Evolutionary conservation across 1,284 basidiomycete species (phyloP).

Genomic region (Megacollybia platyphylla): DNA sequence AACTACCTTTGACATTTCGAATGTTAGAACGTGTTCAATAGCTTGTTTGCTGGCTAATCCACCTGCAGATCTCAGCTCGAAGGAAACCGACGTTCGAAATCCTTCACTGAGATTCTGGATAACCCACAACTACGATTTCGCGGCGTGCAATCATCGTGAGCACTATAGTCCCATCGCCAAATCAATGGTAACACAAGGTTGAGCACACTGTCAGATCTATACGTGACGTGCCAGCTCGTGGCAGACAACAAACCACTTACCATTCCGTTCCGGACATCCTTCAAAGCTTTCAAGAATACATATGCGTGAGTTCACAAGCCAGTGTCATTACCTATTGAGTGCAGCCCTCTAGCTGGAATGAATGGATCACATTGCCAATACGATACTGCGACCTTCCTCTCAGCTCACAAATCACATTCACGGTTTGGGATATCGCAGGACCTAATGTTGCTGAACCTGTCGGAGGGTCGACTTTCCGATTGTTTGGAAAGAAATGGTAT

Average conservation of each 20-base stretch:
- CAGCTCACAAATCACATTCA: constrained; percentile 83
- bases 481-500: constrained; percentile 88
- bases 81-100: constrained; percentile 55
- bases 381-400: constrained; percentile 86
- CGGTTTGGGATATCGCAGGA: constrained; percentile 88
- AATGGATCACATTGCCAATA: constrained; percentile 85
- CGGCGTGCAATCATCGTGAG: constrained; percentile 69
- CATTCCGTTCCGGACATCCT: constrained; percentile 82
- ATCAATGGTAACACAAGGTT: constrained; percentile 13
- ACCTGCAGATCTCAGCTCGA: constrained; percentile 68
- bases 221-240: constrained; percentile 83
- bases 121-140: constrained; percentile 70
- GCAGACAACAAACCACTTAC: constrained; percentile 90
- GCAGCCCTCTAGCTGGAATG: constrained; percentile 68
- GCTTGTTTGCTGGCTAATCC: constrained; percentile 6
- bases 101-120: constrained; percentile 67
- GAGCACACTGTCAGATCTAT: constrained; percentile 69
- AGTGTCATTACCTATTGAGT: constrained; percentile 4
- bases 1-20: constrained; percentile 75
- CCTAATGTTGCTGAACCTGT: constrained; percentile 66
- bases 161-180: constrained; percentile 6
- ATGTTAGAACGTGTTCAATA: constrained; percentile 36
- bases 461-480: constrained; percentile 80
- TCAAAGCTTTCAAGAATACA: constrained; percentile 80
- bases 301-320: constrained; percentile 40